These are phyloP conservation scores for Camellia lanceoleosa DNA, from an alignment of 148 eudicot genomes.

Conservation along the genomic window DNA sequence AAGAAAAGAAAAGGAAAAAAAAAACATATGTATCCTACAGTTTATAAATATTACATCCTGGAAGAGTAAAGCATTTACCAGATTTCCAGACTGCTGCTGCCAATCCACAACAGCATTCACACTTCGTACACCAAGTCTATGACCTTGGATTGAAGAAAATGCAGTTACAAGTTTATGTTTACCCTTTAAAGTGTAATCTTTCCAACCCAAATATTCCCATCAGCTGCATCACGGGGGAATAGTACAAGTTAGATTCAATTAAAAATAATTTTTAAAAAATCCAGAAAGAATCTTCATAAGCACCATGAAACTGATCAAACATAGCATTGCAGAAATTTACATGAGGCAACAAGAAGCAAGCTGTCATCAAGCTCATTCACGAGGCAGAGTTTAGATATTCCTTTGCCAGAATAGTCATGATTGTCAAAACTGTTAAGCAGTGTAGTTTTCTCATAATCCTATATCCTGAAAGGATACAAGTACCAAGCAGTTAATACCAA, in stretches of 20 bases:
- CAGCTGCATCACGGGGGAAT: conserved; percentile 44
- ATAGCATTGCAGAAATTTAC: conserved; percentile 31
- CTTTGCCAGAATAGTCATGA: conserved; percentile 79
- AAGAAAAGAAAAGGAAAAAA: background rate
- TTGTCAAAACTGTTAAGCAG: conserved; percentile 82
- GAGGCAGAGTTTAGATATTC: conserved; percentile 90
- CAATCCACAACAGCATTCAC: conserved; percentile 88
- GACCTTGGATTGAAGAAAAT: conserved; percentile 76
- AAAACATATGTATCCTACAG: too few relatives aligned
- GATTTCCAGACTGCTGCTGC: conserved; percentile 97
- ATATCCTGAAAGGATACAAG: conserved; percentile 49
- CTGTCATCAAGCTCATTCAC: conserved; percentile 91
- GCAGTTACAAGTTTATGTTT: conserved; percentile 93
- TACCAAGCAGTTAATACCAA: conserved; percentile 11
- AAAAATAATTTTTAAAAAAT: background rate
- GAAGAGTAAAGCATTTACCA: conserved; percentile 41
- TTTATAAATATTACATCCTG: background rate
- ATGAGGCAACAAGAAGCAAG: conserved; percentile 89
- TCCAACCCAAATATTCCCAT: conserved; percentile 96
- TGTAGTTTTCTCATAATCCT: conserved; percentile 91
- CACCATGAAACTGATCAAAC: background rate
- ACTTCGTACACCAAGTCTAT: conserved; percentile 58
- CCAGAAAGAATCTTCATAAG: background rate
- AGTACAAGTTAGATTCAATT: conserved; percentile 4
- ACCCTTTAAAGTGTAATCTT: conserved; percentile 63